phyloP scores from a whole-genome alignment of 176 grass and related monocot genomes.

The Secale cereale region DNA sequence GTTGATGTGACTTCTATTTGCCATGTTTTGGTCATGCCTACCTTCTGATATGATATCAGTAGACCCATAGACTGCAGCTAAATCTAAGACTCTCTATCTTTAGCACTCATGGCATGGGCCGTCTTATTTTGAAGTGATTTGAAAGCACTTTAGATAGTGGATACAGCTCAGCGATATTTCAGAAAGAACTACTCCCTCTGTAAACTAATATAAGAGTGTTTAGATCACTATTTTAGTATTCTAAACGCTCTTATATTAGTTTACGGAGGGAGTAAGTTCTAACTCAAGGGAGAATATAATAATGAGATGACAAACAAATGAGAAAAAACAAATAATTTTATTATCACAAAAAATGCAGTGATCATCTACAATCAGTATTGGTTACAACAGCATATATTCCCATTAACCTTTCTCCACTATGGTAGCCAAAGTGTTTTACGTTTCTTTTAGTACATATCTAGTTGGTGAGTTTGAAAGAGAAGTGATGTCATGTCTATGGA shows the following conservation, averaged over 20 bases:
- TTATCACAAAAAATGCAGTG: neutral
- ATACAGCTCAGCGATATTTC: neutral
- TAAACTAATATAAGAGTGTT: too few species aligned
- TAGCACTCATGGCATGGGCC: neutral
- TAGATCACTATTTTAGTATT: too few species aligned
- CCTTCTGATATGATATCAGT: constrained; percentile 1
- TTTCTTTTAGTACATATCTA: neutral
- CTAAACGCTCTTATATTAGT: too few species aligned
- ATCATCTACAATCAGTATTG: neutral
- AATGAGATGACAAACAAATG: neutral
- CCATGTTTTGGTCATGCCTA: neutral
- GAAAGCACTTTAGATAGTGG: neutral
- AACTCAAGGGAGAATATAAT: neutral
- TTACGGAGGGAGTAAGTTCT: too few species aligned
- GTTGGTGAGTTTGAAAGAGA: neutral
- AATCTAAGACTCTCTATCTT: neutral
- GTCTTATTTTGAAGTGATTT: neutral
- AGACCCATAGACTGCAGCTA: neutral
- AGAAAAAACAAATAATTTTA: neutral
- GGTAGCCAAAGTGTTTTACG: neutral
- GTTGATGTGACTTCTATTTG: neutral
- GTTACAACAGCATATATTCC: constrained; percentile 5
- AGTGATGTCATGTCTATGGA: neutral
- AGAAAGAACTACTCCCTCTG: neutral
- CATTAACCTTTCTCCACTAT: neutral